These are phyloP conservation scores for Rhynchospora breviuscula DNA, from an alignment of 176 grass and related monocot species.

Conservation along the genomic window DNA sequence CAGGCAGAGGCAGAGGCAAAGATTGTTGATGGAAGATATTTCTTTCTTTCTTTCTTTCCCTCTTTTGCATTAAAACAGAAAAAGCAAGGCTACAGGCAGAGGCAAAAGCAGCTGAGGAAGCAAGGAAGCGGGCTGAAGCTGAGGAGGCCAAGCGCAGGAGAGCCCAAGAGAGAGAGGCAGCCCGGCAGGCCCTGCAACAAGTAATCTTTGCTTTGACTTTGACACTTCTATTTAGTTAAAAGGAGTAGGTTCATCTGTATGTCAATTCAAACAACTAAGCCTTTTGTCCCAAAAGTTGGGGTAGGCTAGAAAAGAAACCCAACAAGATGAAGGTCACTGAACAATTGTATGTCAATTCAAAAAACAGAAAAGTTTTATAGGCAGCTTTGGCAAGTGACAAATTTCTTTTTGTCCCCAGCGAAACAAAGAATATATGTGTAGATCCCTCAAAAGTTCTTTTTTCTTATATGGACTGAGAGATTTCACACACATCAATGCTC, in stretches of 20 bases:
- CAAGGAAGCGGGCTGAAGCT: conserved; percentile 69
- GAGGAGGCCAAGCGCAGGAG: conserved; percentile 81
- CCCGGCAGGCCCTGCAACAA: conserved; percentile 87
- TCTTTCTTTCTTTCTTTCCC: background rate
- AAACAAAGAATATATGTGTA: too few species aligned
- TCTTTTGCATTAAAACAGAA: conserved; percentile 39
- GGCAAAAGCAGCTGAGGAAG: conserved; percentile 83
- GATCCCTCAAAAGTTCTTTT: too few species aligned
- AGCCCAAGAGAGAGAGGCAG: conserved; percentile 91
- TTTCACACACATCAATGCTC: background rate
- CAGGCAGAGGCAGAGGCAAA: too few species aligned
- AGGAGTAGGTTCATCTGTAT: background rate
- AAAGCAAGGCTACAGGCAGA: conserved; percentile 86
- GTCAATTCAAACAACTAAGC: background rate
- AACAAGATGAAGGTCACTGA: too few species aligned
- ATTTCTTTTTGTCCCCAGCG: background rate
- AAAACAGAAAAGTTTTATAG: too few species aligned
- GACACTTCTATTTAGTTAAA: background rate
- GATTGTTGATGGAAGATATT: background rate
- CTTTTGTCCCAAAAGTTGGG: too few species aligned
- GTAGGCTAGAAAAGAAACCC: too few species aligned
- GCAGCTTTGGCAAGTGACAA: background rate
- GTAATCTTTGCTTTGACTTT: conserved; percentile 27
- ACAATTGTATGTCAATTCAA: too few species aligned
- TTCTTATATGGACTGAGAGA: background rate